A percentile compares a stretch with the other conserved stretches of the same genome.
These are phyloP conservation scores for Vitis hybrid DNA, from an alignment of 177 flowering plant genomes.

Conservation along the genomic window DNA sequence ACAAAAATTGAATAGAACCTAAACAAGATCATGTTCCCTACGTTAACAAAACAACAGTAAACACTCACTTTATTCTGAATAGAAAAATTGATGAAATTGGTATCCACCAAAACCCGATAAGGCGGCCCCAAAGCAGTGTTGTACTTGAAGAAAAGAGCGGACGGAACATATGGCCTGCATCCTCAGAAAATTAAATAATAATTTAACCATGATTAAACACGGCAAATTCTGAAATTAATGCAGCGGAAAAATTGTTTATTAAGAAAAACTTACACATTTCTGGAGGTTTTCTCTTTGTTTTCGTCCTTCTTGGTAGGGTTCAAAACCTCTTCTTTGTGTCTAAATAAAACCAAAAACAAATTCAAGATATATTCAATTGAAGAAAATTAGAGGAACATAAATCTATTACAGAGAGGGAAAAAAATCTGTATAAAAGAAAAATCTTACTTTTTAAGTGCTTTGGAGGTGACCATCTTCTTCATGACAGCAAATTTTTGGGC, in stretches of 20 bases:
- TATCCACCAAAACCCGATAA: slow-evolving; percentile 88
- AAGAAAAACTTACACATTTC: slow-evolving; percentile 68
- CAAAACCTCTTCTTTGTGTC: slow-evolving; percentile 74
- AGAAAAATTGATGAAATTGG: slow-evolving; percentile 97
- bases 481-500: slow-evolving; percentile 58
- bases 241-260: neutral
- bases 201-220: neutral
- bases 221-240: neutral
- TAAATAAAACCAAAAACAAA: slow-evolving; percentile 20
- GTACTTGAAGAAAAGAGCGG: slow-evolving; percentile 80
- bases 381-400: neutral
- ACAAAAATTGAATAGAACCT: too few species aligned
- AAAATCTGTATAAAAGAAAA: neutral
- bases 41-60: neutral
- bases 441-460: slow-evolving; percentile 48
- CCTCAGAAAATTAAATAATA: slow-evolving; percentile 3
- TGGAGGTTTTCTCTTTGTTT: slow-evolving; percentile 65
- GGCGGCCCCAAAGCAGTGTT: slow-evolving; percentile 92
- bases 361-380: neutral
- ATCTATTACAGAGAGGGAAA: neutral
- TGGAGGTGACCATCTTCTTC: slow-evolving; percentile 55
- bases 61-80: slow-evolving; percentile 79
- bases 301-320: slow-evolving; percentile 80
- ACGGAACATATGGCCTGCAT: slow-evolving; percentile 73
- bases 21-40: too few species aligned